Conservation (phyloP, 768 basidiomycete genomes). For the Russula sp. region DNA sequence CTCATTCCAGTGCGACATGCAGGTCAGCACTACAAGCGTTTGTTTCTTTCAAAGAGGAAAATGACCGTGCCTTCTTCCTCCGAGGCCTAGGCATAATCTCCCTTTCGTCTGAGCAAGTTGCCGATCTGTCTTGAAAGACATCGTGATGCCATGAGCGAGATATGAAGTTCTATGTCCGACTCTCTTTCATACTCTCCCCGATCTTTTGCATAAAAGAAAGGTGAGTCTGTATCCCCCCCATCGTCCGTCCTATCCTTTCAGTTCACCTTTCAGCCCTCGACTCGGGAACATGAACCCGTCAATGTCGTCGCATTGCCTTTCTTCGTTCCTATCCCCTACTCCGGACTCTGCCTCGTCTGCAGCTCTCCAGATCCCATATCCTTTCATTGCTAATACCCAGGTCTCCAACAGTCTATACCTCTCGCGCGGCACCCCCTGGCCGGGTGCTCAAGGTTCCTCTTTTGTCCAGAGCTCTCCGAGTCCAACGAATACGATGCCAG, state of each 20-base stretch:
- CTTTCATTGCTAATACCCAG: conserved; percentile 7
- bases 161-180: conserved; percentile 14
- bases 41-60: background rate
- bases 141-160: conserved; percentile 5
- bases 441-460: background rate
- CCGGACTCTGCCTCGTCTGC: background rate
- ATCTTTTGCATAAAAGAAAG: conserved; percentile 16
- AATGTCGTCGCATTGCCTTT: background rate
- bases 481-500: background rate
- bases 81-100: background rate
- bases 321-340: background rate
- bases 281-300: conserved; percentile 1
- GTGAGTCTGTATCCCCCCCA: background rate
- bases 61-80: background rate
- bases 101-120: conserved; percentile 4
- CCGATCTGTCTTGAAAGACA: conserved; percentile 2
- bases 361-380: background rate
- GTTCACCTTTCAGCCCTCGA: background rate
- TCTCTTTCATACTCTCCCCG: conserved; percentile 16
- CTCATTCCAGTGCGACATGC: background rate
- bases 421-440: background rate
- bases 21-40: background rate
- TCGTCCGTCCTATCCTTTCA: background rate
- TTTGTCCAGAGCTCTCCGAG: background rate
- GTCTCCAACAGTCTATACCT: background rate